Conservation (phyloP, 2,329 filamentous ascomycete genomes). For the Cordyceps pruinosa region DNA sequence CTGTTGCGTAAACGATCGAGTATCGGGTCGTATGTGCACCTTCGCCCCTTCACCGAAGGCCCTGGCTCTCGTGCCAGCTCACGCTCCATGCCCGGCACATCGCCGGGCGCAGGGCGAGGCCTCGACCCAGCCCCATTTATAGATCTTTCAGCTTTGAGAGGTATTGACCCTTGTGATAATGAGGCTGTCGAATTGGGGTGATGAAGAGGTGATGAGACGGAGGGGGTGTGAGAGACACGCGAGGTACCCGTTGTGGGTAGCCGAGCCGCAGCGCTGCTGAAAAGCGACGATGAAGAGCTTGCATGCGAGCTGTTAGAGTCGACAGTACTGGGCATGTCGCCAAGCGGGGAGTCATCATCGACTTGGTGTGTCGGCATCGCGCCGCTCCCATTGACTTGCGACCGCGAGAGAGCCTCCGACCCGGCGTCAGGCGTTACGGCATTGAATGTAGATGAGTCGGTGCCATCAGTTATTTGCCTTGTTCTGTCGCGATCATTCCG, state of each 20-base stretch:
- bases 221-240: not conserved
- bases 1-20: slow-evolving; percentile 44
- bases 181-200: slow-evolving; percentile 18
- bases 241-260: slow-evolving; percentile 35
- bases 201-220: slow-evolving; percentile 28
- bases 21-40: slow-evolving; percentile 55
- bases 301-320: slow-evolving; percentile 66
- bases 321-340: slow-evolving; percentile 63
- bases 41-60: slow-evolving; percentile 48
- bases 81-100: not conserved
- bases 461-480: slow-evolving; percentile 20
- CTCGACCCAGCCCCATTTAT: not conserved
- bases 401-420: not conserved
- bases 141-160: not conserved
- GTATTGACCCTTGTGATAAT: not conserved
- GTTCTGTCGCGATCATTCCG: slow-evolving; percentile 28
- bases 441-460: slow-evolving; percentile 20
- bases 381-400: slow-evolving; percentile 19
- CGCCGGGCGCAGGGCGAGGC: not conserved
- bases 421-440: slow-evolving; percentile 20
- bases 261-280: slow-evolving; percentile 46
- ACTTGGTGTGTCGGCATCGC: slow-evolving; percentile 35
- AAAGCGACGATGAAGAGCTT: slow-evolving; percentile 65
- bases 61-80: slow-evolving; percentile 49
- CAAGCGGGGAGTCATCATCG: slow-evolving; percentile 52